Evolutionary conservation across 257 asterid genomes (phyloP).

Genomic region (Sherardia arvensis): DNA sequence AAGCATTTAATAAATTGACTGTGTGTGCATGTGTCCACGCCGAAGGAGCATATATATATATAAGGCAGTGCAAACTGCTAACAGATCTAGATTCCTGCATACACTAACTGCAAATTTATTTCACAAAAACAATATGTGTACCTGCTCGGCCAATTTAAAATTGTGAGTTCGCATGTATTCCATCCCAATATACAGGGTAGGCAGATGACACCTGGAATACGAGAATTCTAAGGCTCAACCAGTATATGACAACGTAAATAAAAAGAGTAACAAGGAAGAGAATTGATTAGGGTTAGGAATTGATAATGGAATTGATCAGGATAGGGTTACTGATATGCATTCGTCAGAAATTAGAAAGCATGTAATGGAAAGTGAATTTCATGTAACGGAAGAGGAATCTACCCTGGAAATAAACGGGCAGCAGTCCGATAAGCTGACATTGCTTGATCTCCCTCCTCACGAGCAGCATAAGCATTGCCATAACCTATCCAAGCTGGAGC

Average conservation of each 20-base stretch:
- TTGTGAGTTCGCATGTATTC: conserved; percentile 98
- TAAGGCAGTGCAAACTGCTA: background rate
- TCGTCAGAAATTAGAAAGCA: background rate
- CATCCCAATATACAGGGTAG: conserved; percentile 92
- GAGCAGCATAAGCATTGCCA: conserved; percentile 94
- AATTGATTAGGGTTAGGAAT: background rate
- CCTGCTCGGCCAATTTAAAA: conserved; percentile 98
- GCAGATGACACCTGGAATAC: conserved; percentile 88
- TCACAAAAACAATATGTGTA: conserved; percentile 18
- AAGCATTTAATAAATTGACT: background rate
- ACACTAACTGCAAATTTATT: background rate
- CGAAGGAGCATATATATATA: background rate
- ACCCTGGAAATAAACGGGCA: conserved; percentile 99
- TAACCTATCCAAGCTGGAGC: conserved; percentile 97
- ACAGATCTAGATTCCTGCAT: background rate
- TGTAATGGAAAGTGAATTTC: background rate
- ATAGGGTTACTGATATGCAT: background rate
- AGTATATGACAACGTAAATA: conserved; percentile 13
- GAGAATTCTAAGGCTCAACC: conserved; percentile 25
- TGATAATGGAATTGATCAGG: no score
- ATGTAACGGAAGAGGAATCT: conserved; percentile 9
- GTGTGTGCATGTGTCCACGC: background rate
- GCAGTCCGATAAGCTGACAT: conserved; percentile 99
- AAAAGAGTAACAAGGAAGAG: conserved; percentile 4
- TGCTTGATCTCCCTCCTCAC: conserved; percentile 98